These are phyloP conservation scores for Claviceps sp. DNA, from an alignment of 2,329 filamentous ascomycete genomes.

Conservation along the genomic window DNA sequence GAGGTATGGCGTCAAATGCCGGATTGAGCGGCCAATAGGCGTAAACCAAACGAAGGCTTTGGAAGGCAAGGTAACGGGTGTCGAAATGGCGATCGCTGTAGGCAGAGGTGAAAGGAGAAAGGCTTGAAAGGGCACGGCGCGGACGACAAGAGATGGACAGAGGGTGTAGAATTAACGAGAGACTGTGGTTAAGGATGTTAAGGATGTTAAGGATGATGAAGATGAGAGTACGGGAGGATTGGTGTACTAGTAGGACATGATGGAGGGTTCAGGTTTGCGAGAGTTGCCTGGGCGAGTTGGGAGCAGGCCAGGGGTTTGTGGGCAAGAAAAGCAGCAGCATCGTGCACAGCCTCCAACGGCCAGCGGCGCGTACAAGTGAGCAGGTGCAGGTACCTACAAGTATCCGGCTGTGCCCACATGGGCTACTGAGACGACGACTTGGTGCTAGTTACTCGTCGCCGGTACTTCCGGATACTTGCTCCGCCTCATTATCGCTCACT, in stretches of 20 bases:
- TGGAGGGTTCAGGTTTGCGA: background rate
- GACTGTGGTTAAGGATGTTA: conserved; percentile 2
- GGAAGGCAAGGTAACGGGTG: background rate
- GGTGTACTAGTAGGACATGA: background rate
- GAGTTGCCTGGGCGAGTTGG: too few species aligned
- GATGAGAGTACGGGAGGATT: background rate
- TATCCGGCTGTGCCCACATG: background rate
- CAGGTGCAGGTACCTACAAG: background rate
- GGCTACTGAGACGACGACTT: too few species aligned
- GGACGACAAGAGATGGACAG: background rate
- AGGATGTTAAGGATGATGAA: background rate
- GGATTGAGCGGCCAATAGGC: background rate
- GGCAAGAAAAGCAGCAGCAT: background rate
- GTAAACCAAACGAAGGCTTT: background rate
- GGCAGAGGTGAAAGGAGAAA: background rate
- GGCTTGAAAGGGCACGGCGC: background rate
- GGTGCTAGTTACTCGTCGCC: too few species aligned
- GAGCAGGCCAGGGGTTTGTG: background rate
- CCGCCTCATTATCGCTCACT: too few species aligned
- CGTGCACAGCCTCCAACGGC: background rate
- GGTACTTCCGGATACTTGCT: too few species aligned
- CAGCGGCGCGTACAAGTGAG: background rate
- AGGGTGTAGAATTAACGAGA: conserved; percentile 1
- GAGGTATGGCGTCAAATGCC: background rate
- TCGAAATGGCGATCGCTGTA: background rate